Evolutionary conservation across 768 basidiomycete species (phyloP).

Genomic region (Thelephora ganbajun): DNA sequence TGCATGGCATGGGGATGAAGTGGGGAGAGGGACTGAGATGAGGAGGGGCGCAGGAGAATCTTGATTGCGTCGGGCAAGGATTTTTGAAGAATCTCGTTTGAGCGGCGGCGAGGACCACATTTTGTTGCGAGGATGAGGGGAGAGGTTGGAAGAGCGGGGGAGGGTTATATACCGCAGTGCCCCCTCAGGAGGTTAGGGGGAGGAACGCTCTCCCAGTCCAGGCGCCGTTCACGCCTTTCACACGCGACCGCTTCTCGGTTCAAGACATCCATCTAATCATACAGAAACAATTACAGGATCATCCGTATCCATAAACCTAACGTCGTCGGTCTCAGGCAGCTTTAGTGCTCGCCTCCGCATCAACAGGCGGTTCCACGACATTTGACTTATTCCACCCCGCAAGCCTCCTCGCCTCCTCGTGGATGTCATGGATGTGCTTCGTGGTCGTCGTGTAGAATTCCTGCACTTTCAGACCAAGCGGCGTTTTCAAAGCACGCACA

Average conservation of each 20-base stretch:
- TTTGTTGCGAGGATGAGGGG: not conserved
- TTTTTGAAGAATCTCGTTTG: too few species aligned
- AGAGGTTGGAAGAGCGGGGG: not conserved
- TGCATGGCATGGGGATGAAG: not conserved
- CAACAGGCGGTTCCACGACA: not conserved
- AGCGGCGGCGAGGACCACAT: not conserved
- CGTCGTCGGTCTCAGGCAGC: too few species aligned
- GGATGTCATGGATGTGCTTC: conserved; percentile 85
- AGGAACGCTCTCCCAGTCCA: not conserved
- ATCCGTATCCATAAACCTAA: too few species aligned
- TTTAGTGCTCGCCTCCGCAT: too few species aligned
- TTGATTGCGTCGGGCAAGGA: not conserved
- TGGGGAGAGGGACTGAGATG: not conserved
- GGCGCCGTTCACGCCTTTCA: not conserved
- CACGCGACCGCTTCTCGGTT: not conserved
- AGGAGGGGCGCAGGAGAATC: not conserved
- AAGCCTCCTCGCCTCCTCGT: conserved; percentile 84
- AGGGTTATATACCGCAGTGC: too few species aligned
- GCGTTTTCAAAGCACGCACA: conserved; percentile 55
- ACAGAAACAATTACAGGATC: too few species aligned
- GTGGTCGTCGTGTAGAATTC: conserved; percentile 78
- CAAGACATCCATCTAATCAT: too few species aligned
- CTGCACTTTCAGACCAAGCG: conserved; percentile 62
- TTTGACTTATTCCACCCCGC: conserved; percentile 40
- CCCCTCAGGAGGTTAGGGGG: not conserved